Evolutionary conservation across 2,329 filamentous ascomycete genomes (phyloP).

Genomic region (Lachnellula willkommii): DNA sequence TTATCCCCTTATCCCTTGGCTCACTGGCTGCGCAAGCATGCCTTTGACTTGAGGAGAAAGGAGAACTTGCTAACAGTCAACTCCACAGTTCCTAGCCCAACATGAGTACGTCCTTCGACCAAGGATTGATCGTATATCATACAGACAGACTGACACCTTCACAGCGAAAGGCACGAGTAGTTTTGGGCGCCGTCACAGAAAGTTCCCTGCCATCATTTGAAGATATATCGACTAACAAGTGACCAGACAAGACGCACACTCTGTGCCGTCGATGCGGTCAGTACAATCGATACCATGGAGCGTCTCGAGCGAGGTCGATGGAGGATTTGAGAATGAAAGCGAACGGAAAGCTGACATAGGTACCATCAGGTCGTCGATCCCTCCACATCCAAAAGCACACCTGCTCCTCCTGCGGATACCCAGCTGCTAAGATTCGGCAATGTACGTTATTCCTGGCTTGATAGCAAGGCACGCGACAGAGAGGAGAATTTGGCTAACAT

Average conservation of each 20-base stretch:
- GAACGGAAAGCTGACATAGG: constrained; percentile 21
- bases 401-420: constrained; percentile 93
- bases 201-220: too few relatives aligned
- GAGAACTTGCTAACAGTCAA: too few relatives aligned
- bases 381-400: constrained; percentile 99
- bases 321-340: constrained; percentile 1
- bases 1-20: neutral
- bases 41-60: too few relatives aligned
- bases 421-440: constrained; percentile 94
- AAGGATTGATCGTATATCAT: neutral
- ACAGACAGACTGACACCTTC: constrained; percentile 15
- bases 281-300: constrained; percentile 18
- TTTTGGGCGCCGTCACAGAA: constrained; percentile 31
- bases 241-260: constrained; percentile 31
- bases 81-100: constrained; percentile 30
- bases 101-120: constrained; percentile 29
- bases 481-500: constrained; percentile 66
- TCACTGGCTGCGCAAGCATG: too few relatives aligned
- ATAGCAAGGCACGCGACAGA: constrained; percentile 61
- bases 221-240: too few relatives aligned
- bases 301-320: constrained; percentile 23
- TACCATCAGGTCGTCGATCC: constrained; percentile 73
- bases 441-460: too few relatives aligned
- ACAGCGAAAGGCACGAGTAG: constrained; percentile 31
- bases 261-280: constrained; percentile 34